Evolutionary conservation across 2,329 filamentous ascomycete species (phyloP).

Genomic region (Cryphonectria japonica): DNA sequence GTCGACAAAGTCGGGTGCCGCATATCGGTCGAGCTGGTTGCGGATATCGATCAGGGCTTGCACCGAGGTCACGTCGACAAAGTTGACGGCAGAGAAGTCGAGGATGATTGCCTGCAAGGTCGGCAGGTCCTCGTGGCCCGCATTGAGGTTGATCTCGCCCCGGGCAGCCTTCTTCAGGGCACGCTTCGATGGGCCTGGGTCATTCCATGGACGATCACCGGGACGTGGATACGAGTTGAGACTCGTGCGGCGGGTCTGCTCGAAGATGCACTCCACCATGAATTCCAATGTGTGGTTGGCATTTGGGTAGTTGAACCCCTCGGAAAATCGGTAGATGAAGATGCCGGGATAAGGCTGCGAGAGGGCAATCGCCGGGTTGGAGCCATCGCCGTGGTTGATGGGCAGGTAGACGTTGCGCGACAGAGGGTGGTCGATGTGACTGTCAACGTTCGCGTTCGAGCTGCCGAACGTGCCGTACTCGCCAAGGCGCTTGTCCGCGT

Average conservation of each 20-base stretch:
- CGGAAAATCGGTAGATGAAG: conserved; percentile 93
- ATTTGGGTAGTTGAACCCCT: conserved; percentile 96
- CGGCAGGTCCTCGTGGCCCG: conserved; percentile 30
- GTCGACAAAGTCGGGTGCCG: conserved; percentile 79
- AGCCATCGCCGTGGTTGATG: conserved; percentile 83
- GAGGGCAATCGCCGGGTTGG: conserved; percentile 82
- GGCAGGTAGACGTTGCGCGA: conserved; percentile 85
- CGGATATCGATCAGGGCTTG: conserved; percentile 93
- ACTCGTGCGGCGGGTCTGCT: conserved; percentile 76
- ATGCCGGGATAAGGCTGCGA: conserved; percentile 85
- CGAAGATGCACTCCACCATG: conserved; percentile 69
- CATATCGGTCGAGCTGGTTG: conserved; percentile 88
- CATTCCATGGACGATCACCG: conserved; percentile 92
- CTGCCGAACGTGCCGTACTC: conserved; percentile 63
- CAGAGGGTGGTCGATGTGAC: conserved; percentile 47
- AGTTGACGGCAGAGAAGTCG: conserved; percentile 92
- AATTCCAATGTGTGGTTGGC: conserved; percentile 87
- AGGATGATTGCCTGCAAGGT: conserved; percentile 74
- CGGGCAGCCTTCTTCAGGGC: conserved; percentile 37
- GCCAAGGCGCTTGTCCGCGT: conserved; percentile 50
- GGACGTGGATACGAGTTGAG: conserved; percentile 64
- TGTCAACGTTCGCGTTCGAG: conserved; percentile 18
- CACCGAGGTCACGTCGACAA: conserved; percentile 89
- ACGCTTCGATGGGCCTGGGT: conserved; percentile 72
- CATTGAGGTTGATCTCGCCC: conserved; percentile 30